Base-by-base conservation (phyloP, 257 asterid species). In the Coffea eugenioides region DNA sequence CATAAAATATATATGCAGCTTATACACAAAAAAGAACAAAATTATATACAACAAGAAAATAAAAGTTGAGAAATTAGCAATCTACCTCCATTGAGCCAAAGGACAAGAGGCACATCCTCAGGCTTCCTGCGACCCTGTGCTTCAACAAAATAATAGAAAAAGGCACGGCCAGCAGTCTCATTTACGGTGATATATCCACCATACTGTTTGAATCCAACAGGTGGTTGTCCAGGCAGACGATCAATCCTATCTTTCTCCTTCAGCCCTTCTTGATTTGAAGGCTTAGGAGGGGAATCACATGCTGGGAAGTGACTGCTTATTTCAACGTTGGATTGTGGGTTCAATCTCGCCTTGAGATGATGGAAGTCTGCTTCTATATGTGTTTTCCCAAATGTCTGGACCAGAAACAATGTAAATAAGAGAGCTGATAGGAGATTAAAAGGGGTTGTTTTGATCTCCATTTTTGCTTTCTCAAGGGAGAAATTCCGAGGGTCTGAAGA, bases 81-180 rank as follows among this genome's bases (percentile, higher is more conserved):
- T 4, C 4, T 71, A 93, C 98, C 98, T 89, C 98, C 98, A 82
- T 94, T 94, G 27, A 94, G 97, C 98, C 98, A 94, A 36, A 94
- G 95, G 79, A 94, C 90, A 76, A 94, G 97, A 75, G 98, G 98
- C 87, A 88, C 74, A 1, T 89, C 61, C 45, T 75, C 48, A 41
- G 79, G 77, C 27, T 88, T 71, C 2, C 75, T 56, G 14, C 75
- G 61, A 20, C 18, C 67, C 3, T 89, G 90, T 48, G 97, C 95
- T 82, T 92, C 97, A 5, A 69, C 89, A 77, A 94, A 94, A 80
- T 92, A 92, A 64, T 92, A 92, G 69, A 82, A 92, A 21, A 90
- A 87, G 0, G 97, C 97, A 66, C 93, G 86, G 2, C 95, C 97
- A 66, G 97, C 90, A 6, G 85, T 82, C 16, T 48, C 79, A 77